Evolutionary conservation across 1,139 yeast species (phyloP).

Genomic region (Kodamaea sp.): DNA sequence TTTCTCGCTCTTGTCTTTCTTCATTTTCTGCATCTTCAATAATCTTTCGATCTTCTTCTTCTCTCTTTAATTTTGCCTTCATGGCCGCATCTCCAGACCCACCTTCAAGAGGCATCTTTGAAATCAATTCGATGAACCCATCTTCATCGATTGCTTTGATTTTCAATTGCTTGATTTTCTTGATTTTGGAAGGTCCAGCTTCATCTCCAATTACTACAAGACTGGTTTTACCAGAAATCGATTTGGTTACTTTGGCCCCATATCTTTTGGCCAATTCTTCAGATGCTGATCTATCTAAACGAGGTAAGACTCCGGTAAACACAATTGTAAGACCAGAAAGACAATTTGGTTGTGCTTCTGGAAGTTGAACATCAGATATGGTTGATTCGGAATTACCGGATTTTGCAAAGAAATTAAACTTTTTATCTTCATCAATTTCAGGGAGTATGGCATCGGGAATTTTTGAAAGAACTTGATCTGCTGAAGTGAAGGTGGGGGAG

Average conservation of each 20-base stretch:
- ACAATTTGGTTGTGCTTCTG: slow-evolving; percentile 80
- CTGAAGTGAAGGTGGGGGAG: too few species aligned
- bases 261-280: slow-evolving; percentile 75
- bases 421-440: slow-evolving; percentile 47
- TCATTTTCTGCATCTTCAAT: slow-evolving; percentile 47
- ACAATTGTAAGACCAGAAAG: slow-evolving; percentile 85
- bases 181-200: slow-evolving; percentile 95
- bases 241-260: slow-evolving; percentile 91
- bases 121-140: slow-evolving; percentile 73
- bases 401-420: slow-evolving; percentile 53
- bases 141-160: slow-evolving; percentile 83
- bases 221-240: slow-evolving; percentile 82
- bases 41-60: slow-evolving; percentile 57
- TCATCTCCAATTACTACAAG: slow-evolving; percentile 91
- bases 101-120: slow-evolving; percentile 87
- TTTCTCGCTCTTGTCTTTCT: slow-evolving; percentile 17
- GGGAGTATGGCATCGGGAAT: slow-evolving; percentile 74
- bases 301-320: slow-evolving; percentile 86
- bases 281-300: slow-evolving; percentile 70
- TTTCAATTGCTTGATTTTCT: slow-evolving; percentile 66
- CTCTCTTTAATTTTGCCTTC: slow-evolving; percentile 65
- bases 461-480: slow-evolving; percentile 51
- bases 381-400: slow-evolving; percentile 23
- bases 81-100: slow-evolving; percentile 79
- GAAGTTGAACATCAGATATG: slow-evolving; percentile 41